Evolutionary conservation across 192 early-diverging fungal genomes (phyloP), one percentile per base, ranked within the genome.

Genomic region (Oehlia diaphana): DNA sequence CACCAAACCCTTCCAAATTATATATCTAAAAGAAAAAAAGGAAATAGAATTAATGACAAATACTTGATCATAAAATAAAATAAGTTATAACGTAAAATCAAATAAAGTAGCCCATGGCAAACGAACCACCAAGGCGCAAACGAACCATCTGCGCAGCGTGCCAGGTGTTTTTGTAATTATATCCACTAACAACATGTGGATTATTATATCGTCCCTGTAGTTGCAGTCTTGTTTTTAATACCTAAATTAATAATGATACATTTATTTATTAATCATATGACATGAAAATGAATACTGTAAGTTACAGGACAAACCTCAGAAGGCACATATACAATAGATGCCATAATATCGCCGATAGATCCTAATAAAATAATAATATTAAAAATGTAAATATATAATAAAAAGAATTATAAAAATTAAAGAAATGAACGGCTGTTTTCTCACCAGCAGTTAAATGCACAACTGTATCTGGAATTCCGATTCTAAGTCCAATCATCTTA

Each of bases 161-260:
- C 83, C 87, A 84, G 35, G 90, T 91, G 71, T 90, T 92, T 81
- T 90, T 85, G 80, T 95, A 93, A 74, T 89, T 89, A 81, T 95
- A 93, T 85, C 85, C 88, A 77, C 83, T 93, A 82, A 85, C 90
- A 88, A 84, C 87, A 63, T 83, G 85, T 33, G 91, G 91, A 79
- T 92, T 92, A 76, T 92, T 92, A 76, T 91, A 91, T 42, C 89
- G 82, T 19, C 93, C 93, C 78, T 95, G 94, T 23, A 95, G 85
- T 75, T 95, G 94, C 81, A 95, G 87, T 35, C 94, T 87, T 2
- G 92, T 93, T 82, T 95, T 95, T 66, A 93, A 80, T 10, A 72
- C 71, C 71, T 72, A 13, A 39, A 39, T 35, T 21, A 39, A 26
- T 21, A 12, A 69, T 69, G 7, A 44, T 35, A 39, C 19, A 16